Evolutionary conservation across 2,329 filamentous ascomycete genomes (phyloP).

Genomic region (Ascochyta koolunga): DNA sequence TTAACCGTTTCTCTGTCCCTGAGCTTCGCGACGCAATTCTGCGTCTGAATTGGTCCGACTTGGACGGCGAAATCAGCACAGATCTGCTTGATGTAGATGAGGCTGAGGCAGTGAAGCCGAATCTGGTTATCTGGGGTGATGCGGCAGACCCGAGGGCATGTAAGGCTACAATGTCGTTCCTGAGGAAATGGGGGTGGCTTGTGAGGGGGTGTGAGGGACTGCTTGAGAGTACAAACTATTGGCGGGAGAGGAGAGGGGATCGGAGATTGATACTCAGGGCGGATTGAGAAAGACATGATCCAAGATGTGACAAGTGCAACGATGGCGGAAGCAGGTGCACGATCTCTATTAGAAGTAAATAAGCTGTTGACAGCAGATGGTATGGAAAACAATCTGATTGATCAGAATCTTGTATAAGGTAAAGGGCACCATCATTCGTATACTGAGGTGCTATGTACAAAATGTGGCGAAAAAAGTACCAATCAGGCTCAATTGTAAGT

Average conservation of each 20-base stretch:
- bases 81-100: conserved; percentile 19
- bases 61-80: conserved; percentile 5
- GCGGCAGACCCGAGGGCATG: conserved; percentile 52
- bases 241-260: conserved; percentile 4
- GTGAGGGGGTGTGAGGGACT: conserved; percentile 46
- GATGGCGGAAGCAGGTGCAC: too few relatives aligned
- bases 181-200: conserved; percentile 53
- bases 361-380: background rate
- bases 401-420: background rate
- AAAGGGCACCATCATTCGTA: background rate
- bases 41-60: conserved; percentile 40
- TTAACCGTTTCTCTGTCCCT: conserved; percentile 46
- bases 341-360: background rate
- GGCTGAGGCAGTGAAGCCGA: conserved; percentile 25
- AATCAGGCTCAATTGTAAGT: too few relatives aligned
- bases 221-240: conserved; percentile 26
- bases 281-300: background rate
- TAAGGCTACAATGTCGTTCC: conserved; percentile 55
- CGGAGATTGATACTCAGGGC: background rate
- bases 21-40: conserved; percentile 46
- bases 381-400: background rate
- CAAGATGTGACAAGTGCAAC: background rate
- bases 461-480: background rate
- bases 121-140: conserved; percentile 57
- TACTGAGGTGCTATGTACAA: background rate